Conservation (phyloP, 495 filamentous ascomycete species). For the Penicillium subrubescens region DNA sequence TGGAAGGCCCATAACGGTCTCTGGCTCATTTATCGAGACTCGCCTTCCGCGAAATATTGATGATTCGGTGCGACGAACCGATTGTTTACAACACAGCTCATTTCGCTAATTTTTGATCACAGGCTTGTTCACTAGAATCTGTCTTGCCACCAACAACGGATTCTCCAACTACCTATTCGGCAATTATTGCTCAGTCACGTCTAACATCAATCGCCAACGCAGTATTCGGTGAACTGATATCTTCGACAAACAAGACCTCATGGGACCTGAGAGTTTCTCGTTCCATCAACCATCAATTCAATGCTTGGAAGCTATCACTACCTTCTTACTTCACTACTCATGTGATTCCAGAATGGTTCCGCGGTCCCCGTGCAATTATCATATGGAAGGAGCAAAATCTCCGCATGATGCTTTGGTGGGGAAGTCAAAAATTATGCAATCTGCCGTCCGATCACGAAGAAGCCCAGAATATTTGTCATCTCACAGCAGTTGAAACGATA, state of each 20-base stretch:
- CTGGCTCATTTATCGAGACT: not conserved
- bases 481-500: conserved; percentile 22
- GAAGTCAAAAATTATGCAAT: conserved; percentile 9
- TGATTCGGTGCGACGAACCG: not conserved
- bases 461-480: conserved; percentile 23
- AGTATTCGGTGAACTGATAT: not conserved
- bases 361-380: not conserved
- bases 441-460: conserved; percentile 16
- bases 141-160: not conserved
- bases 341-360: not conserved
- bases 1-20: not conserved
- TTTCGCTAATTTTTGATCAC: not conserved
- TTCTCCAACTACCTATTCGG: not conserved
- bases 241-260: not conserved
- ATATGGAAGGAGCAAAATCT: not conserved
- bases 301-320: not conserved
- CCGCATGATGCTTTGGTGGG: not conserved
- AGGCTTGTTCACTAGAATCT: not conserved
- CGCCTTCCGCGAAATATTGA: not conserved
- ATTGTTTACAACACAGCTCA: not conserved
- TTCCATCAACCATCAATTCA: not conserved
- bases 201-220: not conserved
- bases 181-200: not conserved
- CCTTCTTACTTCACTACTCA: not conserved
- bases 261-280: not conserved